These are phyloP conservation scores for Lumnitzera littorea DNA, from an alignment of 345 rosid genomes.

Conservation along the genomic window DNA sequence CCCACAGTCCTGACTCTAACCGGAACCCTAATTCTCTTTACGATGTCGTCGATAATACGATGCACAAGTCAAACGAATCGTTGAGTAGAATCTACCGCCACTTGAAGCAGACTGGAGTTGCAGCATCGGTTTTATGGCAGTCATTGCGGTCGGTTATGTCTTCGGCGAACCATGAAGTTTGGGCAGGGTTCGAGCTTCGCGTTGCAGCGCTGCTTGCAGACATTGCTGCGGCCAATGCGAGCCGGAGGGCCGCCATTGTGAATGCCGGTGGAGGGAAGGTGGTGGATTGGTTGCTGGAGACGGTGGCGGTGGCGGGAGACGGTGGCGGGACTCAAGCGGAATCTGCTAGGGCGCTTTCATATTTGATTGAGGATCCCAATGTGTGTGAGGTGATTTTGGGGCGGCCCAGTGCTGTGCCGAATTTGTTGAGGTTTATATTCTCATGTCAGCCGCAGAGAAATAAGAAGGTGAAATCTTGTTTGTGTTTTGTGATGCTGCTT, in stretches of 20 bases:
- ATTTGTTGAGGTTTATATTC: slow-evolving; percentile 75
- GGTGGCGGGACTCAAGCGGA: slow-evolving; percentile 80
- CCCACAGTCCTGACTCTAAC: slow-evolving; percentile 9
- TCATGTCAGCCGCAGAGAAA: slow-evolving; percentile 68
- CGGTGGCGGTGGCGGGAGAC: slow-evolving; percentile 50
- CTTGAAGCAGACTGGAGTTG: slow-evolving; percentile 62
- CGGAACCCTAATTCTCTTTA: slow-evolving; percentile 26
- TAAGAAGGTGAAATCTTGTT: slow-evolving; percentile 47
- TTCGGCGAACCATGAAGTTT: slow-evolving; percentile 87
- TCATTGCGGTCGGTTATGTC: slow-evolving; percentile 84
- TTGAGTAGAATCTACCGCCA: slow-evolving; percentile 49
- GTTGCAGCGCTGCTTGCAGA: slow-evolving; percentile 90
- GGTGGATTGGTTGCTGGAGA: slow-evolving; percentile 92
- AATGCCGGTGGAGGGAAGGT: slow-evolving; percentile 84
- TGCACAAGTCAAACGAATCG: slow-evolving; percentile 55
- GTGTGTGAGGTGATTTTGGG: slow-evolving; percentile 67
- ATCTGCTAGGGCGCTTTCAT: slow-evolving; percentile 89
- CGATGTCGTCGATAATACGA: slow-evolving; percentile 32
- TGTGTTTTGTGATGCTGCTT: neutral
- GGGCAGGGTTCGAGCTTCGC: slow-evolving; percentile 81
- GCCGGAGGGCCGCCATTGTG: slow-evolving; percentile 75
- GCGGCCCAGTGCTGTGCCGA: slow-evolving; percentile 76
- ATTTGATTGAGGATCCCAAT: slow-evolving; percentile 74
- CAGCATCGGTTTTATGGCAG: slow-evolving; percentile 87
- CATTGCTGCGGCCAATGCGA: slow-evolving; percentile 71